Percentiles rank a stretch among this genome's conserved stretches.
Evolutionary conservation across 1,139 yeast species (phyloP).

Genomic region (Debaryomyces sp.): DNA sequence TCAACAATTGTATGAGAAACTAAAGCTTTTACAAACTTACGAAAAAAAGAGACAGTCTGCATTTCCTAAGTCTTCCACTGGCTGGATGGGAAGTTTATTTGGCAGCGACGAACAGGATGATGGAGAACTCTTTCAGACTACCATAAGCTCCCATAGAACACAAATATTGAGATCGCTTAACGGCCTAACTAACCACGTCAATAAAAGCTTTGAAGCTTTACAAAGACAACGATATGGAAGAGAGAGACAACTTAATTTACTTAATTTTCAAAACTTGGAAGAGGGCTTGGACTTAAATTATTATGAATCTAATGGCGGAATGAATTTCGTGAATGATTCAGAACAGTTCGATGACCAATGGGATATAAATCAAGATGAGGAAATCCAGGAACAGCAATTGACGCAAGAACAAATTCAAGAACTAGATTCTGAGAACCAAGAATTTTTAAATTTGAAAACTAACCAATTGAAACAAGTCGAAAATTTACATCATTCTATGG

Average conservation of each 20-base stretch:
- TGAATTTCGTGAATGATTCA: constrained; percentile 1
- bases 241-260: constrained; percentile 41
- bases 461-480: constrained; percentile 71
- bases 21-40: constrained; percentile 52
- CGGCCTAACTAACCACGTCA: constrained; percentile 35
- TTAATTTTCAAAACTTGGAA: constrained; percentile 47
- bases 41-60: constrained; percentile 45
- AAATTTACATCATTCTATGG: constrained; percentile 73
- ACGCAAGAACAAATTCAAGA: constrained; percentile 68
- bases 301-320: constrained; percentile 8
- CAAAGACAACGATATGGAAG: constrained; percentile 46
- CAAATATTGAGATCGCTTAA: constrained; percentile 44
- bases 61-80: constrained; percentile 13
- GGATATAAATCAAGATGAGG: constrained; percentile 20
- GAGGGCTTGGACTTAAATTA: constrained; percentile 28
- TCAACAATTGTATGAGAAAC: constrained; percentile 53
- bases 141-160: constrained; percentile 35
- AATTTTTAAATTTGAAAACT: constrained; percentile 59
- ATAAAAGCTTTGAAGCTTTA: constrained; percentile 40
- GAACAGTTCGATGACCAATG: constrained; percentile 6
- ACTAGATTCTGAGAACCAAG: constrained; percentile 72
- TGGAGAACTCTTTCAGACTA: constrained; percentile 27
- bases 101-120: constrained; percentile 35
- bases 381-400: constrained; percentile 26
- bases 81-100: constrained; percentile 30